Evolutionary conservation across 2,329 filamentous ascomycete genomes (phyloP).

Genomic region (Microdochium nivale): DNA sequence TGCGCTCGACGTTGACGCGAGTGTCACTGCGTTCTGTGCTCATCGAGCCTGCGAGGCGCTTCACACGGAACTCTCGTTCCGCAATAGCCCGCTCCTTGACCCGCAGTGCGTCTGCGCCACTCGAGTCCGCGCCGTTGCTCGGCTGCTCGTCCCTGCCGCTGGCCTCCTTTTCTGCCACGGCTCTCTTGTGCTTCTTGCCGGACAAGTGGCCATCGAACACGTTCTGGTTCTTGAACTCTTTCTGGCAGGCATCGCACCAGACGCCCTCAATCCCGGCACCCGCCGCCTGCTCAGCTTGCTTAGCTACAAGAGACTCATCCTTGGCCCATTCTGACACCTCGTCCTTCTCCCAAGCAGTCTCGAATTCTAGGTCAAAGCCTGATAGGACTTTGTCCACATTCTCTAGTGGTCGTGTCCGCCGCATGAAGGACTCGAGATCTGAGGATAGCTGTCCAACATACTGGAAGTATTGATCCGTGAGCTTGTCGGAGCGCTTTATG

Average conservation of each 20-base stretch:
- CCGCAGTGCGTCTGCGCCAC: slow-evolving; percentile 34
- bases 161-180: slow-evolving; percentile 51
- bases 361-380: slow-evolving; percentile 76
- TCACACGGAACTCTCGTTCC: slow-evolving; percentile 77
- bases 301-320: slow-evolving; percentile 36
- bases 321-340: slow-evolving; percentile 71
- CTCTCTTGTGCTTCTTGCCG: slow-evolving; percentile 89
- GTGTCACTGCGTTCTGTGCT: slow-evolving; percentile 83
- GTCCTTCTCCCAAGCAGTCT: slow-evolving; percentile 71
- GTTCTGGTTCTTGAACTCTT: slow-evolving; percentile 91
- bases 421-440: slow-evolving; percentile 85
- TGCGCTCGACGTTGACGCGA: slow-evolving; percentile 88
- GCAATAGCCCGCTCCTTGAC: slow-evolving; percentile 87
- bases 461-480: slow-evolving; percentile 86
- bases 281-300: slow-evolving; percentile 23
- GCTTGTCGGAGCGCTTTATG: slow-evolving; percentile 72
- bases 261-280: slow-evolving; percentile 58
- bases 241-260: slow-evolving; percentile 89
- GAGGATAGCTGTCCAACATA: slow-evolving; percentile 74
- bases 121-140: slow-evolving; percentile 16
- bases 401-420: slow-evolving; percentile 75
- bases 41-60: slow-evolving; percentile 73
- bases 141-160: slow-evolving; percentile 14
- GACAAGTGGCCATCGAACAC: slow-evolving; percentile 84
- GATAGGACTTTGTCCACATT: slow-evolving; percentile 71